A percentile compares a stretch with the other conserved stretches of the same genome.
phyloP scores from a whole-genome alignment of 2,329 filamentous ascomycete genomes.

The Decorospora gaudefroyi region DNA sequence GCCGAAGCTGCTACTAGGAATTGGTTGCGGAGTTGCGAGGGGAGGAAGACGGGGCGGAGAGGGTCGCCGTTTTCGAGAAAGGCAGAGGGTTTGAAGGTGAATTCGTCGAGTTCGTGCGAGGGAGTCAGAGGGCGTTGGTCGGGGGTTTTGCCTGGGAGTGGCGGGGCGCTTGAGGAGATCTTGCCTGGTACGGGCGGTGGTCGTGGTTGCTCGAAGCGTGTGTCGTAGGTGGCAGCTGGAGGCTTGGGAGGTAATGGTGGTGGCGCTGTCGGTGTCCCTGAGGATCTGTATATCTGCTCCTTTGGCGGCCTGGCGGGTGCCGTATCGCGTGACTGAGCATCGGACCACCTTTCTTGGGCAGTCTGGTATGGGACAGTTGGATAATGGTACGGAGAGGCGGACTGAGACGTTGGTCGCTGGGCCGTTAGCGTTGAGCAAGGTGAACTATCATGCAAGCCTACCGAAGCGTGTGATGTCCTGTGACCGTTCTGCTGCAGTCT shows the following conservation, averaged over 20 bases:
- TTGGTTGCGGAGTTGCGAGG: conserved; percentile 69
- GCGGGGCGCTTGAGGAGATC: conserved; percentile 30
- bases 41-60: conserved; percentile 85
- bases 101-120: conserved; percentile 60
- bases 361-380: conserved; percentile 52
- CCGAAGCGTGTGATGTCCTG: conserved; percentile 30
- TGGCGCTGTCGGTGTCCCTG: conserved; percentile 28
- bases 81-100: conserved; percentile 81
- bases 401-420: conserved; percentile 36
- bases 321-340: conserved; percentile 21
- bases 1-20: conserved; percentile 75
- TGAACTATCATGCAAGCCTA: conserved; percentile 10
- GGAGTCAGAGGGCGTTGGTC: conserved; percentile 39
- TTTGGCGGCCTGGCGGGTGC: conserved; percentile 50
- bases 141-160: conserved; percentile 42
- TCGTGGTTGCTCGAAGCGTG: conserved; percentile 15
- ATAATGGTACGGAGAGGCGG: conserved; percentile 49
- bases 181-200: conserved; percentile 41
- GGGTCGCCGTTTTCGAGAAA: conserved; percentile 89
- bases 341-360: conserved; percentile 41
- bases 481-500: conserved; percentile 41
- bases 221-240: conserved; percentile 22
- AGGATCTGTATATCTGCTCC: conserved; percentile 35
- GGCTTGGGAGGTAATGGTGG: conserved; percentile 40
- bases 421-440: conserved; percentile 14